Conservation (phyloP, 2,329 filamentous ascomycete species). For the Aaosphaeria arxii region DNA sequence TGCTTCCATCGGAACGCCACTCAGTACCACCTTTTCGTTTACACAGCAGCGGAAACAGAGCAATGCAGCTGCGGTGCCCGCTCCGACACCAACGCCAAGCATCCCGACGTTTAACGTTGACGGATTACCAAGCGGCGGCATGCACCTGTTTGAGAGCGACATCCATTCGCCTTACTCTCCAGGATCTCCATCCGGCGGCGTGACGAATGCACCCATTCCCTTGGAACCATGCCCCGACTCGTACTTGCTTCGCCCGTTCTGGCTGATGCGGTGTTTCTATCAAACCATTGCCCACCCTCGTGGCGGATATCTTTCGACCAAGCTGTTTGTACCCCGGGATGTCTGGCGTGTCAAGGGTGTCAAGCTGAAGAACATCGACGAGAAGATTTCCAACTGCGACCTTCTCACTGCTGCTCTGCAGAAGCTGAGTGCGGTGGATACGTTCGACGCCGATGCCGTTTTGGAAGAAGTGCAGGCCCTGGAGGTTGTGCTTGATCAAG, state of each 20-base stretch:
- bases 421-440: conserved; percentile 81
- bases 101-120: conserved; percentile 59
- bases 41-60: conserved; percentile 46
- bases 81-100: conserved; percentile 66
- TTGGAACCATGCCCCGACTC: conserved; percentile 91
- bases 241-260: conserved; percentile 88
- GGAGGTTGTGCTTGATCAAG: conserved; percentile 81
- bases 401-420: conserved; percentile 83
- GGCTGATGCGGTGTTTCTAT: conserved; percentile 93
- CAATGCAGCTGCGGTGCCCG: conserved; percentile 56
- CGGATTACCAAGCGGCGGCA: conserved; percentile 61
- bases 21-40: conserved; percentile 64
- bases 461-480: conserved; percentile 91
- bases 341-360: conserved; percentile 93
- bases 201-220: conserved; percentile 66
- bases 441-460: conserved; percentile 84
- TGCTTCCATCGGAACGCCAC: conserved; percentile 70
- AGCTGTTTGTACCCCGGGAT: conserved; percentile 87
- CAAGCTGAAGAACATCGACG: conserved; percentile 86
- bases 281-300: conserved; percentile 88
- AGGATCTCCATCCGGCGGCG: conserved; percentile 63
- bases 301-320: conserved; percentile 87
- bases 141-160: conserved; percentile 80
- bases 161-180: conserved; percentile 67
- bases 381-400: conserved; percentile 92